Percentiles rank a stretch among this genome's conserved stretches.
Evolutionary conservation across 225 moss, liverwort and hornwort genomes (phyloP).

Genomic region (Rhytidiadelphus loreus): DNA sequence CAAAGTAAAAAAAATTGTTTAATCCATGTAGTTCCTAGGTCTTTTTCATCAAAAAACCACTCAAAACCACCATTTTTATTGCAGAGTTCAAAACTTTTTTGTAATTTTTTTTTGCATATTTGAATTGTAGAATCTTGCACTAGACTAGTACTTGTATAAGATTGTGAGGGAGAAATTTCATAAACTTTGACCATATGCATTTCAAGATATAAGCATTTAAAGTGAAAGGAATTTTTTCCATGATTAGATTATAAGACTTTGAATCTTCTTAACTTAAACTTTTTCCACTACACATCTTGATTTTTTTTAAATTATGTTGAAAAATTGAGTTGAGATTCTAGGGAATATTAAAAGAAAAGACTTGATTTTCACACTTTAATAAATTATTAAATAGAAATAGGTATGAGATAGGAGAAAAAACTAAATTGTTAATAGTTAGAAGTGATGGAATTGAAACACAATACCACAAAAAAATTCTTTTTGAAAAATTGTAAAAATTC

Average conservation of each 20-base stretch:
- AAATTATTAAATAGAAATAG: not conserved
- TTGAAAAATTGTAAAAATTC: not conserved
- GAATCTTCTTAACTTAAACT: not conserved
- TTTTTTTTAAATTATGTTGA: not conserved
- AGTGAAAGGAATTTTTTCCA: accelerated
- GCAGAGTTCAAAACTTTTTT: too few relatives aligned
- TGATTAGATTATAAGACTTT: not conserved
- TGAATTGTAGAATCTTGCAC: accelerated
- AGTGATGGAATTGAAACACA: not conserved
- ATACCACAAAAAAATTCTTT: accelerated
- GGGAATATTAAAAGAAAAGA: not conserved
- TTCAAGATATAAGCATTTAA: not conserved
- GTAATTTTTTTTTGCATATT: not conserved
- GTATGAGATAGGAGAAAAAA: not conserved
- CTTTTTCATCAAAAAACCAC: not conserved
- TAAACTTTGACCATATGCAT: not conserved
- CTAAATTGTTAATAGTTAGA: not conserved
- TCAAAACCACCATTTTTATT: not conserved
- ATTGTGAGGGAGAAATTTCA: not conserved
- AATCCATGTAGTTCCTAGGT: not conserved
- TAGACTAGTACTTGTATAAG: not conserved
- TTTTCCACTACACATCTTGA: not conserved
- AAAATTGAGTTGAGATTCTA: not conserved
- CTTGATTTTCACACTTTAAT: not conserved
- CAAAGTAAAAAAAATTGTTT: not conserved